Percentiles rank a stretch among this genome's conserved stretches.
These are phyloP conservation scores for Aspergillus sp. DNA, from an alignment of 2,329 filamentous ascomycete species.

Conservation along the genomic window DNA sequence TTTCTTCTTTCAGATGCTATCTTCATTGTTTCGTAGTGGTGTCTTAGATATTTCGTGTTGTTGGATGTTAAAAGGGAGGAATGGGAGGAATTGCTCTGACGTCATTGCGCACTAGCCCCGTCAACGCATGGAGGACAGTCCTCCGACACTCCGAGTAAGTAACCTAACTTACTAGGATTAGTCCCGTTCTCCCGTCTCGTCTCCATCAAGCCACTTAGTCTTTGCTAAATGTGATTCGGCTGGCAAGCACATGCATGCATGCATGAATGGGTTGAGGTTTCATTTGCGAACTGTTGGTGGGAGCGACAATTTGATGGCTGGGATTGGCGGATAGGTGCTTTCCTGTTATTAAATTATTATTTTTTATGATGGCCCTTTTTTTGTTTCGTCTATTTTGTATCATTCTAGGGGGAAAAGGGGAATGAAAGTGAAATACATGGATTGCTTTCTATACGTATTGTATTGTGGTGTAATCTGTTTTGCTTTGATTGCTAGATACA, in stretches of 20 bases:
- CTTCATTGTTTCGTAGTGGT: too few relatives aligned
- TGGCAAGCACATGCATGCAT: too few relatives aligned
- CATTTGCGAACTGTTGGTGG: too few relatives aligned
- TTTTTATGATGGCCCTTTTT: too few relatives aligned
- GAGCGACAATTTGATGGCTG: too few relatives aligned
- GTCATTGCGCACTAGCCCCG: conserved; percentile 13
- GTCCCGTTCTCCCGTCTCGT: not conserved
- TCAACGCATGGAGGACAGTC: conserved; percentile 25
- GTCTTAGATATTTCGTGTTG: too few relatives aligned
- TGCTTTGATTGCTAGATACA: not conserved
- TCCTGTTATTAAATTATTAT: too few relatives aligned
- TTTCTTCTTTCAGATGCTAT: too few relatives aligned
- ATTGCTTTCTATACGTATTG: not conserved
- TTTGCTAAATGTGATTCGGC: not conserved
- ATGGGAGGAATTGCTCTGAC: not conserved
- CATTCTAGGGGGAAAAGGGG: not conserved
- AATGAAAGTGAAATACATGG: not conserved
- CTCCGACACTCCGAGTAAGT: conserved; percentile 18
- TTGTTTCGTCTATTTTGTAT: too few relatives aligned
- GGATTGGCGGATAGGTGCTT: too few relatives aligned
- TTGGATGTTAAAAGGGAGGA: too few relatives aligned
- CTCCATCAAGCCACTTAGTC: not conserved
- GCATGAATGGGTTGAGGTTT: too few relatives aligned
- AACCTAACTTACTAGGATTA: not conserved
- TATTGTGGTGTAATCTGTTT: not conserved